phyloP scores from a whole-genome alignment of 106 monocot species.

The Iris macrosiphon region DNA sequence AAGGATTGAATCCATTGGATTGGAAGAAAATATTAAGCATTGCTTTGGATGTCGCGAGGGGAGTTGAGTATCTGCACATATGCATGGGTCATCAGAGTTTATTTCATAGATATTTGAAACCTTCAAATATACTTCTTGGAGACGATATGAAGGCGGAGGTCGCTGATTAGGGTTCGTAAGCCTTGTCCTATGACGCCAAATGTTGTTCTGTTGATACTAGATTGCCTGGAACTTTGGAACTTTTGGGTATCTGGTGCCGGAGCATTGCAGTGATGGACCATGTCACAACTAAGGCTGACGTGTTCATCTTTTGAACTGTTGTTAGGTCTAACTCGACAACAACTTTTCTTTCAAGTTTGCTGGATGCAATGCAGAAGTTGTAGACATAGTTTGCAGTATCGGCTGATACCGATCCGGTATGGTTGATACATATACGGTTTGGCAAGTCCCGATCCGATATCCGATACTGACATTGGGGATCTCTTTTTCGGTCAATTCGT shows the following conservation, averaged over 20 bases:
- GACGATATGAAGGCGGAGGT: conserved; percentile 52
- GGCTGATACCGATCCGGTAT: no score
- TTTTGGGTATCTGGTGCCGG: conserved; percentile 45
- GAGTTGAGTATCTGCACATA: conserved; percentile 37
- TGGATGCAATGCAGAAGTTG: no score
- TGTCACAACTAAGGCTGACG: no score
- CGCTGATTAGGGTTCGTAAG: conserved; percentile 45
- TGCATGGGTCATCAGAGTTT: conserved; percentile 38
- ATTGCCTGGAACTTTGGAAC: conserved; percentile 39
- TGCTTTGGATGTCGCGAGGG: conserved; percentile 42
- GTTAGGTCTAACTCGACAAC: no score
- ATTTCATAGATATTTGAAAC: conserved; percentile 44
- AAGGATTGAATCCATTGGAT: conserved; percentile 25
- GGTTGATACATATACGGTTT: no score
- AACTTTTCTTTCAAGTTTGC: no score
- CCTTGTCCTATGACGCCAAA: conserved; percentile 28
- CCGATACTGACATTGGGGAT: no score
- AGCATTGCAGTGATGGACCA: no score
- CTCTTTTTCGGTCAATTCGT: no score
- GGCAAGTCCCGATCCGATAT: no score
- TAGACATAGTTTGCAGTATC: no score
- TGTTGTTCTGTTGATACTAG: conserved; percentile 33
- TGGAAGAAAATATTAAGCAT: conserved; percentile 44
- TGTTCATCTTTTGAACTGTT: no score
- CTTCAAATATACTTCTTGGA: conserved; percentile 39